Evolutionary conservation across 2,329 filamentous ascomycete genomes (phyloP).

Genomic region (Fusarium keratoplasticum): DNA sequence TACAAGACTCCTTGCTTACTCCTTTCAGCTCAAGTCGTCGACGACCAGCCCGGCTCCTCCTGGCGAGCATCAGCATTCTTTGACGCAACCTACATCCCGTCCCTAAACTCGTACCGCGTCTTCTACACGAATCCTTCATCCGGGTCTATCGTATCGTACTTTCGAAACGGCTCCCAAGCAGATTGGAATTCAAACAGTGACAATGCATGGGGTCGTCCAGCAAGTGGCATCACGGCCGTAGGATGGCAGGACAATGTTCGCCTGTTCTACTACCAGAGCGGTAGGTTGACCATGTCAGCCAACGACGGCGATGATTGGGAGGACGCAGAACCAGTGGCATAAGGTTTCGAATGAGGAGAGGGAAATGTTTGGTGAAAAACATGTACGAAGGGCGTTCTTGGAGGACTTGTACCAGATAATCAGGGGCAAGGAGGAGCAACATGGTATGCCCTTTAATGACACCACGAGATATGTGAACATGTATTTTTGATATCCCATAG

Average conservation of each 20-base stretch:
- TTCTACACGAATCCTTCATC: conserved; percentile 30
- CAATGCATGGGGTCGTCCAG: conserved; percentile 15
- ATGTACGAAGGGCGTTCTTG: neutral
- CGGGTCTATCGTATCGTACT: conserved; percentile 24
- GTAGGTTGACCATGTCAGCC: conserved; percentile 16
- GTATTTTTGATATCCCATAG: conserved; percentile 12
- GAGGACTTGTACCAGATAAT: neutral
- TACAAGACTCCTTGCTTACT: neutral
- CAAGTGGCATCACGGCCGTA: conserved; percentile 27
- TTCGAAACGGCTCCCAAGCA: neutral
- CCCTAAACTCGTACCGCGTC: conserved; percentile 16
- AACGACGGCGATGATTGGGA: conserved; percentile 19
- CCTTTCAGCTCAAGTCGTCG: conserved; percentile 10
- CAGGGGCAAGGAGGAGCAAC: neutral
- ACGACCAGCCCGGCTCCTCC: conserved; percentile 14
- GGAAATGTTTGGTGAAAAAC: neutral
- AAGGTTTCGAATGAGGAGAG: neutral
- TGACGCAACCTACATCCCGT: conserved; percentile 21
- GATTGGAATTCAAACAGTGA: conserved; percentile 10
- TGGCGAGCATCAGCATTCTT: conserved; percentile 22
- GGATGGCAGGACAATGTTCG: conserved; percentile 30
- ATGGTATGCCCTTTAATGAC: neutral
- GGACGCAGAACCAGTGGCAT: neutral
- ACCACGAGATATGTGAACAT: neutral
- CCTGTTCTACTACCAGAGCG: conserved; percentile 29